A percentile compares a stretch with the other conserved stretches of the same genome.
phyloP scores from a whole-genome alignment of 345 rosid genomes.

The Hypericum perforatum region DNA sequence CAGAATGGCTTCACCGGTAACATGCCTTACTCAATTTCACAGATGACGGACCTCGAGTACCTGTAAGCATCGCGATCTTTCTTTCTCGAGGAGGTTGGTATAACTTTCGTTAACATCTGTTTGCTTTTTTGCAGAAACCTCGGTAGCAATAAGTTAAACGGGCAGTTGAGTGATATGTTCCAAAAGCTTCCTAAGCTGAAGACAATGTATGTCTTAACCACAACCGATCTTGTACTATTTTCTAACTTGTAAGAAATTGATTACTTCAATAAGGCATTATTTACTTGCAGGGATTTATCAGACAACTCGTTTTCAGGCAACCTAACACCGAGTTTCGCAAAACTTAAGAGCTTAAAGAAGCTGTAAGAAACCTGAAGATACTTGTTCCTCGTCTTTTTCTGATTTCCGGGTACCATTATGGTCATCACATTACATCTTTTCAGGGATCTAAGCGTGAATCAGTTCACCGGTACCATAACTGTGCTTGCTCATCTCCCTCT shows the following conservation, averaged over 20 bases:
- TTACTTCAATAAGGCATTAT: slow-evolving; percentile 10
- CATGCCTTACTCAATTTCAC: slow-evolving; percentile 81
- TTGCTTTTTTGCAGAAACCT: slow-evolving; percentile 41
- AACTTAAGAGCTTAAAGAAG: slow-evolving; percentile 40
- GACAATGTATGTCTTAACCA: slow-evolving; percentile 40
- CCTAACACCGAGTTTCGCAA: slow-evolving; percentile 58
- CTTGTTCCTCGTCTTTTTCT: not conserved
- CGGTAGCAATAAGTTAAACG: slow-evolving; percentile 59
- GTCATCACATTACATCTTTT: slow-evolving; percentile 3
- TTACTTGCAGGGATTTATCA: slow-evolving; percentile 69
- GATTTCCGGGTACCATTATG: not conserved
- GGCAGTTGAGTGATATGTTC: slow-evolving; percentile 80
- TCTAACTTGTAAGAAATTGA: not conserved
- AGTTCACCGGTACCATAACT: slow-evolving; percentile 63
- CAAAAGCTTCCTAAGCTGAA: slow-evolving; percentile 59
- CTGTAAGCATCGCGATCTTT: slow-evolving; percentile 39
- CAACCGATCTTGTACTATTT: not conserved
- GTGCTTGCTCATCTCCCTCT: slow-evolving; percentile 62
- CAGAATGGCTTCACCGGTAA: slow-evolving; percentile 63
- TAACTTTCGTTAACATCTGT: slow-evolving; percentile 8
- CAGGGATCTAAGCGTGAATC: slow-evolving; percentile 71
- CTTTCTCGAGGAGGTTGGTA: not conserved
- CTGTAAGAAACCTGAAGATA: slow-evolving; percentile 40
- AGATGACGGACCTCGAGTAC: slow-evolving; percentile 51
- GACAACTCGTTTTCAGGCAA: slow-evolving; percentile 58